phyloP scores from a whole-genome alignment of 495 filamentous ascomycete species.

The Lentithecium fluviatile region DNA sequence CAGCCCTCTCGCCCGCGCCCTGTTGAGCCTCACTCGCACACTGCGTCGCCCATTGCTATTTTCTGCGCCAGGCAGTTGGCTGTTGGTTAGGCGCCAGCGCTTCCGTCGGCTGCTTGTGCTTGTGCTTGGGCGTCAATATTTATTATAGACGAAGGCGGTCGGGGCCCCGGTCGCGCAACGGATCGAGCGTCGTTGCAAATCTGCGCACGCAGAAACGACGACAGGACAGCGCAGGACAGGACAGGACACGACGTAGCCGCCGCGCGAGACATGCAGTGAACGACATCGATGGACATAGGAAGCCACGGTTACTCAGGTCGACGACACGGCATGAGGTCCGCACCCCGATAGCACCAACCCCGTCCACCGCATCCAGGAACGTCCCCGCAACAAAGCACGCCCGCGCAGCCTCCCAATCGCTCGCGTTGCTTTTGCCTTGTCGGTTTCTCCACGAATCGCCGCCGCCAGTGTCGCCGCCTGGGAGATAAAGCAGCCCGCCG shows the following conservation, averaged over 20 bases:
- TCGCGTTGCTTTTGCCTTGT: not conserved
- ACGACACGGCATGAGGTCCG: slow-evolving; percentile 30
- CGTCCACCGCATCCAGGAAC: not conserved
- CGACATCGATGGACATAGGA: slow-evolving; percentile 37
- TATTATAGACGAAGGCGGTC: not conserved
- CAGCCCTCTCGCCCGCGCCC: not conserved
- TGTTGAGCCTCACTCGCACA: slow-evolving; percentile 11
- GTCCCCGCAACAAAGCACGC: not conserved
- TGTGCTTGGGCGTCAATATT: slow-evolving; percentile 11
- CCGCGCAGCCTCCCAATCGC: slow-evolving; percentile 17
- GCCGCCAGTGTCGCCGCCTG: not conserved
- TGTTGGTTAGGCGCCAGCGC: slow-evolving; percentile 18
- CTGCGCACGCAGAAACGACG: not conserved
- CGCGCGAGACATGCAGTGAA: slow-evolving; percentile 5
- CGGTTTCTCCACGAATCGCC: slow-evolving; percentile 7
- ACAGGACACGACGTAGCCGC: not conserved
- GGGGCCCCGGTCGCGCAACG: not conserved
- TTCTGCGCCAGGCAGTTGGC: not conserved
- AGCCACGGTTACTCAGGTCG: slow-evolving; percentile 29
- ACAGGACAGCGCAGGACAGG: not conserved
- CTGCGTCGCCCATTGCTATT: slow-evolving; percentile 1
- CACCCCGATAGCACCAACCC: slow-evolving; percentile 24
- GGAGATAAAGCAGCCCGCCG: not conserved
- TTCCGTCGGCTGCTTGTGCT: not conserved
- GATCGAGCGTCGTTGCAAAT: not conserved